Conservation (phyloP, 352 stramenopile genomes). For the Globisporangium carolinianum region DNA sequence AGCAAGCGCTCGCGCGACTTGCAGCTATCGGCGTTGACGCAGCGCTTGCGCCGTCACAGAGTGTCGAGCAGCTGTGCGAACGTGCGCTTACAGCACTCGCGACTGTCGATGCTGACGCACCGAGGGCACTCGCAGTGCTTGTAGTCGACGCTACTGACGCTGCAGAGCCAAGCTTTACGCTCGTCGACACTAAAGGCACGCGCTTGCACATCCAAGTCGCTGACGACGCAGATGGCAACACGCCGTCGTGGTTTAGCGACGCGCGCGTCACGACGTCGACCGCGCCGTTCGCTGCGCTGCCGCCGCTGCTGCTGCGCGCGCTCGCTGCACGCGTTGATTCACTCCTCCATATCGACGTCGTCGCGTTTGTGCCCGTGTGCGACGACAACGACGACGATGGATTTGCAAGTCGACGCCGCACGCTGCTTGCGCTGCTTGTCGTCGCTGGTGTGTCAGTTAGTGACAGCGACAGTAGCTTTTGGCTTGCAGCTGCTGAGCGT, state of each 20-base stretch:
- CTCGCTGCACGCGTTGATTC: background rate
- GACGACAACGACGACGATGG: background rate
- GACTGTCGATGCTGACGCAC: background rate
- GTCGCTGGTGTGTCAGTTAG: background rate
- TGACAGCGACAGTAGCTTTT: background rate
- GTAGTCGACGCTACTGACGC: no score
- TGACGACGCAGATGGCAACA: background rate
- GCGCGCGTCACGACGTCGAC: background rate
- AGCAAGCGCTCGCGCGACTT: background rate
- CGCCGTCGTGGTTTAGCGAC: constrained; percentile 3
- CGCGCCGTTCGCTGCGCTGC: constrained; percentile 6
- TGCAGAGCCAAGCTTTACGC: background rate
- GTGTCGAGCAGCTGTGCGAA: constrained; percentile 10
- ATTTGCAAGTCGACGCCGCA: no score
- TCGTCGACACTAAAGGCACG: background rate
- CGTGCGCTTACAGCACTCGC: background rate
- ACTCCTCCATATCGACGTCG: background rate
- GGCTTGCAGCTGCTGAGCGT: background rate
- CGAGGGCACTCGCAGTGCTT: no score
- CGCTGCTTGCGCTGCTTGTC: constrained; percentile 2
- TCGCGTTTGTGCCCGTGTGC: constrained; percentile 4
- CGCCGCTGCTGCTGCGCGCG: background rate
- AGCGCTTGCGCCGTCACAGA: constrained; percentile 2
- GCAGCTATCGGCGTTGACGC: background rate
- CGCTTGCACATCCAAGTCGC: background rate